These are phyloP conservation scores for Colletotrichum higginsianum DNA, from an alignment of 2,329 filamentous ascomycete genomes.

Conservation along the genomic window DNA sequence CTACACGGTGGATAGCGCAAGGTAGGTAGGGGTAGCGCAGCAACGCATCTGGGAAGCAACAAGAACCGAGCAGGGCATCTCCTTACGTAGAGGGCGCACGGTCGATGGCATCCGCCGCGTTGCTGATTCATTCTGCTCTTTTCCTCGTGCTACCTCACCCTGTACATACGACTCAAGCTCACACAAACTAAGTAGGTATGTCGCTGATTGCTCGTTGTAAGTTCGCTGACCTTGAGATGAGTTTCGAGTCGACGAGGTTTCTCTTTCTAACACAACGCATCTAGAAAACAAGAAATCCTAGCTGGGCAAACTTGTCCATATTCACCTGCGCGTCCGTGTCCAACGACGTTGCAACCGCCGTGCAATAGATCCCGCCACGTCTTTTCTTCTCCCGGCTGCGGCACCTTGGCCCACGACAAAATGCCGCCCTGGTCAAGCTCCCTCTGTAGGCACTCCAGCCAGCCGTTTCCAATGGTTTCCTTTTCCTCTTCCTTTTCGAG, in stretches of 20 bases:
- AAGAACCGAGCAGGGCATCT: slow-evolving; percentile 14
- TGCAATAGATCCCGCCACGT: background rate
- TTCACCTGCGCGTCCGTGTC: background rate
- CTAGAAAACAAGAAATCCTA: background rate
- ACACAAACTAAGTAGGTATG: background rate
- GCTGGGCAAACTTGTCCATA: background rate
- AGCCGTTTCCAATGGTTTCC: background rate
- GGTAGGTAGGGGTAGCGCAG: slow-evolving; percentile 15
- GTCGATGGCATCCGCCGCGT: background rate
- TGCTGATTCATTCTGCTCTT: background rate
- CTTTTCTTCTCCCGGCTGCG: background rate
- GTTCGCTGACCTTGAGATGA: background rate
- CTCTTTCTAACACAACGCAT: background rate
- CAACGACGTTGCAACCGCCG: background rate
- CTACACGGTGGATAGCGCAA: slow-evolving; percentile 1
- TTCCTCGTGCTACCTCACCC: background rate
- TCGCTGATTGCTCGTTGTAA: too few species aligned
- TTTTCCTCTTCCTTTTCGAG: slow-evolving; percentile 12
- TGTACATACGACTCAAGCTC: background rate
- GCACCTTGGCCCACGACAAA: background rate
- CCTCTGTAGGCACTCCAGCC: background rate
- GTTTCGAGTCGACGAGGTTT: background rate
- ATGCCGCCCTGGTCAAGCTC: background rate
- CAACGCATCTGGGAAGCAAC: slow-evolving; percentile 2
- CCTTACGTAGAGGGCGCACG: slow-evolving; percentile 31